Evolutionary conservation across 1,284 basidiomycete species (phyloP), one percentile per base, ranked within the genome.

Genomic region (Psilocybe mexicana): DNA sequence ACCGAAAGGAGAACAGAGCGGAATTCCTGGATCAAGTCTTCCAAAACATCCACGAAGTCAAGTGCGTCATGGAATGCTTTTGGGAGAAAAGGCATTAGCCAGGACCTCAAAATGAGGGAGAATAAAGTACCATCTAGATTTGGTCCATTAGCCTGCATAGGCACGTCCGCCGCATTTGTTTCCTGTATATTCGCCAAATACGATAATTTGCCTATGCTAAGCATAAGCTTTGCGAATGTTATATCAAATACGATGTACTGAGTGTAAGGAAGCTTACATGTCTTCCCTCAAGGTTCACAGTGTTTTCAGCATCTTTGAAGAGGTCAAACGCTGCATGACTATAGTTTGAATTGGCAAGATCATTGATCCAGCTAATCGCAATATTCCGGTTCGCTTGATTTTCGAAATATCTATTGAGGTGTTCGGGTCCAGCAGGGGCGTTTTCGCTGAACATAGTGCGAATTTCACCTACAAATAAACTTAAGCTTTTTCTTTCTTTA

Each of bases 201-300:
- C 0, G 91, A 80, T 5, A 99, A 82, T 74, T 98, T 98, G 44
- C 91, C 91, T 30, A 99, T 85, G 67, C 94, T 96, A 55, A 96
- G 82, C 81, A 95, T 89, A 50, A 96, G 78, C 93, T 97, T 68
- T 57, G 52, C 6, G 6, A 46, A 28, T 38, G 52, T 65, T 56
- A 69, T 14, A 58, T 52, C 4, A 45, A 23, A 6, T 30, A 18
- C 18, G 18, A 18, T 18, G 42, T 2, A 40, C 24, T 0, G 28
- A 18, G 14, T 43, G 55, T 25, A 43, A 36, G 14, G 30, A 51
- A 52, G 69, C 83, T 63, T 69, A 94, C 93, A 76, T 94, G 88
- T 74, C 87, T 87, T 33, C 86, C 80, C 25, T 81, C 81, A 23
- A 96, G 76, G 57, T 84, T 83, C 2, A 72, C 73, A 5, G 86